These are phyloP conservation scores for Bacidia gigantensis DNA, from an alignment of 495 filamentous ascomycete species.

Conservation along the genomic window DNA sequence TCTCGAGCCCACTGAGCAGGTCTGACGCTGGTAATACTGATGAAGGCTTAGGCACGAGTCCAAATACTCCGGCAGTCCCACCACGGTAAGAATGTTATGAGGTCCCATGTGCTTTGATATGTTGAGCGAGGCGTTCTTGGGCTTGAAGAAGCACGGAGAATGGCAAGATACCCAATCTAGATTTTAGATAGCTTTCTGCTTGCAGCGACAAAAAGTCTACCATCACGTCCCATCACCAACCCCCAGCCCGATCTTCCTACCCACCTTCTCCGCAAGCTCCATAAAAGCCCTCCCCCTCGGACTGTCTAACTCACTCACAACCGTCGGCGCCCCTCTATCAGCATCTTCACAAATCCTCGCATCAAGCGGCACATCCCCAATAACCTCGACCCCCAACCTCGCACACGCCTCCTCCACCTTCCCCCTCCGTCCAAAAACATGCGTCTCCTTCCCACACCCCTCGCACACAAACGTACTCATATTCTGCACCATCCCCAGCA, in stretches of 20 bases:
- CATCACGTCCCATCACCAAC: background rate
- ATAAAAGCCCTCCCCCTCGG: conserved; percentile 57
- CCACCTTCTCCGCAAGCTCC: conserved; percentile 50
- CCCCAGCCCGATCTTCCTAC: conserved; percentile 29
- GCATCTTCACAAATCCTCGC: conserved; percentile 77
- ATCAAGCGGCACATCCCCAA: conserved; percentile 58
- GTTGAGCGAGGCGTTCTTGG: background rate
- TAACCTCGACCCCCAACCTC: conserved; percentile 35
- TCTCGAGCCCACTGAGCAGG: conserved; percentile 17
- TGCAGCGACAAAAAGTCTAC: background rate
- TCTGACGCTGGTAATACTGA: conserved; percentile 13
- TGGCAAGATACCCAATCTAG: background rate
- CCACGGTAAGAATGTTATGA: background rate
- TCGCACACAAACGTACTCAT: conserved; percentile 85
- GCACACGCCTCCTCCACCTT: conserved; percentile 28
- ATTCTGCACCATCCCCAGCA: conserved; percentile 89
- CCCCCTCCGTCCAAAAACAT: conserved; percentile 64
- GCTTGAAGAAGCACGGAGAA: background rate
- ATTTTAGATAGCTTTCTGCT: background rate
- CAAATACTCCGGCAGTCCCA: background rate
- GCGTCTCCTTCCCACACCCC: conserved; percentile 55
- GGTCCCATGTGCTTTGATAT: background rate
- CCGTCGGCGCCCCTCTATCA: conserved; percentile 77
- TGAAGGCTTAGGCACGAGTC: conserved; percentile 20
- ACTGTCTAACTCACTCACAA: conserved; percentile 70